Base-by-base conservation (phyloP, 176 grass and related monocot genomes). In the Raddia guianensis region DNA sequence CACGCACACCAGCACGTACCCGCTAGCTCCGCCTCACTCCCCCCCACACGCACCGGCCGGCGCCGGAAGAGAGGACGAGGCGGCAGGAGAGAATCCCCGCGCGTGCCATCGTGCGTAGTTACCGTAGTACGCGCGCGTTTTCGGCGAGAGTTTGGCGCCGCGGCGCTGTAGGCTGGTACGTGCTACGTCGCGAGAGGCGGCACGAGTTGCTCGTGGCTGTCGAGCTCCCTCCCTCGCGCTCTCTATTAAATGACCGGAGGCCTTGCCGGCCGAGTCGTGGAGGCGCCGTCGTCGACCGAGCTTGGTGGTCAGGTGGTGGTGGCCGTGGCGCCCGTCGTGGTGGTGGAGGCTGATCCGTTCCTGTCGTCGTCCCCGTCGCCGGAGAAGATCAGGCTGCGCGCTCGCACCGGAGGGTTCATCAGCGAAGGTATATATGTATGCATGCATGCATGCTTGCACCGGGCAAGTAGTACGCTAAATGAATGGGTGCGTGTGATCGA, bases 291-390 rank as follows among this genome's bases (percentile, higher is more conserved):
- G 68, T 49, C 21, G 27, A 27, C 27, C 58, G 75, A 54, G 47
- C 60, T 55, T 48, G 89, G 71, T 48, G 89, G 71, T 40, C 37
- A 40, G 37, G 37, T 40, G 60, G 43, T 66, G 6, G 69, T 66
- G 2, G 74, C 42, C 2, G 19, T 76, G 44, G 58, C 61, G 3
- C 58, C 44, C 58, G 74, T 63, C 58, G 46, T 77, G 18, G 74
- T 63, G 56, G 63, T 61, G n/a, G 32, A 57, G 55, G 10, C 77
- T 9, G 33, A 32, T 3, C 62, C 13, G 5, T 86, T 84, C 54
- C 18, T 91, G 44, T 72, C 88, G 66, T 89, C 75, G 19, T 81
- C 82, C 74, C 93, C 93, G 50, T 97, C 90, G 47, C 88, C 92
- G 84, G 84, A 91, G 80, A 52, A 47, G 70, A 49, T 27, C 27